Conservation (phyloP, 2,329 filamentous ascomycete genomes). For the Fusarium papillatum region DNA sequence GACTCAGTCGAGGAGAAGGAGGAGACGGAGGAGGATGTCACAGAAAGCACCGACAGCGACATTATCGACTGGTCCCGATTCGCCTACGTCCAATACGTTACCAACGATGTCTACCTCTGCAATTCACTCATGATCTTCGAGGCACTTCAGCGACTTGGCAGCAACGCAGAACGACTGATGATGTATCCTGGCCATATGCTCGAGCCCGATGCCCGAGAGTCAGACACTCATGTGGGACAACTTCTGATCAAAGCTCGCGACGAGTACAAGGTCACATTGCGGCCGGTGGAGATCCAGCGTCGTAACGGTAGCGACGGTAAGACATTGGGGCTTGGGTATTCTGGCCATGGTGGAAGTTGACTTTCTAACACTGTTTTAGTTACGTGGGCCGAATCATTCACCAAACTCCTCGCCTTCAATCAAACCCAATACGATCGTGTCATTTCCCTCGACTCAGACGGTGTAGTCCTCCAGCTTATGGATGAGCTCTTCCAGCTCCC, state of each 20-base stretch:
- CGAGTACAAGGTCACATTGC: conserved; percentile 59
- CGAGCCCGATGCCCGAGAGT: conserved; percentile 29
- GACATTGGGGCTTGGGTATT: too few relatives aligned
- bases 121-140: conserved; percentile 66
- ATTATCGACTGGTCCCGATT: conserved; percentile 44
- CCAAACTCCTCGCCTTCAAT: conserved; percentile 78
- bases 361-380: conserved; percentile 37
- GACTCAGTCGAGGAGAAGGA: not conserved
- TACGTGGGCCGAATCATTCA: conserved; percentile 75
- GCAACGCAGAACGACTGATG: conserved; percentile 59
- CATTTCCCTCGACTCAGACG: conserved; percentile 73
- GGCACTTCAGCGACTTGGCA: conserved; percentile 55
- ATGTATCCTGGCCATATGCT: conserved; percentile 60
- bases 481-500: conserved; percentile 81
- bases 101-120: conserved; percentile 61
- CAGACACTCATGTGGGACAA: not conserved
- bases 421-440: conserved; percentile 70
- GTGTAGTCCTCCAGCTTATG: conserved; percentile 72
- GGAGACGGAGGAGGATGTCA: not conserved
- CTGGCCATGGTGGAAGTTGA: not conserved
- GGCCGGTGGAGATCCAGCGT: conserved; percentile 56
- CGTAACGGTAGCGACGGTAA: conserved; percentile 52
- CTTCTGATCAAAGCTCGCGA: conserved; percentile 59
- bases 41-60: not conserved
- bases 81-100: conserved; percentile 65